A percentile compares a stretch with the other conserved stretches of the same genome.
Evolutionary conservation across 1,284 basidiomycete genomes (phyloP).

Genomic region (Thecaphora thlaspeos): DNA sequence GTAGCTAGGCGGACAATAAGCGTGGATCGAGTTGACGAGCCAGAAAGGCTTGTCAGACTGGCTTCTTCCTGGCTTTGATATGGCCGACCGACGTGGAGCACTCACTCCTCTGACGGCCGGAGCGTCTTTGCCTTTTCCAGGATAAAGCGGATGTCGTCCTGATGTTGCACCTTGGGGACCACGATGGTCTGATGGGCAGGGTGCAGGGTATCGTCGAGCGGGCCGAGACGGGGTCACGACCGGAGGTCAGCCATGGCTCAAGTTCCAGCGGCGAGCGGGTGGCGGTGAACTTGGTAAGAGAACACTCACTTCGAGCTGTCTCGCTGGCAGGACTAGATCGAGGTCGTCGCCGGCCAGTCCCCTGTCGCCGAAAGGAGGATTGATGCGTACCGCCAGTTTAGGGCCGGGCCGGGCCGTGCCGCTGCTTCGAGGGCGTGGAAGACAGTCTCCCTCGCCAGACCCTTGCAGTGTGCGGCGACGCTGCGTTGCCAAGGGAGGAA

Average conservation of each 20-base stretch:
- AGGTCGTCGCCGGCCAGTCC: constrained; percentile 43
- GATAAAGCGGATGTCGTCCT: constrained; percentile 39
- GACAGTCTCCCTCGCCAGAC: constrained; percentile 44
- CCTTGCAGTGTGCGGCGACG: constrained; percentile 51
- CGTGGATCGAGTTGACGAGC: no score
- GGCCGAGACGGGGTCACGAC: no score
- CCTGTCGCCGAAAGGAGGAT: constrained; percentile 39
- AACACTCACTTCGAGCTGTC: constrained; percentile 16
- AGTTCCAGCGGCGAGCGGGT: neutral
- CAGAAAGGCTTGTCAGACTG: no score
- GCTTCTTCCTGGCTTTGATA: no score
- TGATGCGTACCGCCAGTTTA: constrained; percentile 54
- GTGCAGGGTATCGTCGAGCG: no score
- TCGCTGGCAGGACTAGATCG: constrained; percentile 44
- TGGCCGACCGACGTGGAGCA: no score
- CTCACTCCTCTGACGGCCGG: constrained; percentile 4
- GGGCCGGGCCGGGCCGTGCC: constrained; percentile 13
- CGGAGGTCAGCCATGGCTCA: neutral
- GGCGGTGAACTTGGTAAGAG: no score
- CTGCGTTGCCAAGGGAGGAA: constrained; percentile 5
- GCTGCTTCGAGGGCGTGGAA: constrained; percentile 45
- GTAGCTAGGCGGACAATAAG: no score
- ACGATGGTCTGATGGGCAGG: constrained; percentile 36
- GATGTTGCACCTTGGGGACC: constrained; percentile 51
- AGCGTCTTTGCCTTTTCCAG: constrained; percentile 28